Evolutionary conservation across 768 basidiomycete species (phyloP).

Genomic region (Serendipita sp.): DNA sequence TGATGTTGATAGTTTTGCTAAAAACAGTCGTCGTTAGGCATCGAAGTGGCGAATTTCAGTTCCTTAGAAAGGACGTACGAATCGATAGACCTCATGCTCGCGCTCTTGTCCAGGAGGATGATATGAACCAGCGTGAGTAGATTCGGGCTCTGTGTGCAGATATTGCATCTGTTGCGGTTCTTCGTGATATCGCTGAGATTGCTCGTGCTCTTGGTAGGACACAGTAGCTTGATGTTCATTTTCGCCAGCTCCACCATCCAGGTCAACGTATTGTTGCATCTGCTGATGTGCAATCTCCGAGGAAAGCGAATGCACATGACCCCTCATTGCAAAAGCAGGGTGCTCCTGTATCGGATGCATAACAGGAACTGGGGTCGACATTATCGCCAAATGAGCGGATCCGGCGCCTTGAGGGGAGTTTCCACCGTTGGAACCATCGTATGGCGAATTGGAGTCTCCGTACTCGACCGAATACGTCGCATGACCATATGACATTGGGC

Average conservation of each 20-base stretch:
- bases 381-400: not conserved
- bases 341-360: not conserved
- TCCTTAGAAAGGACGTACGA: not conserved
- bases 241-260: not conserved
- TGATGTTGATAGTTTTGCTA: not conserved
- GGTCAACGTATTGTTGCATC: slow-evolving; percentile 3
- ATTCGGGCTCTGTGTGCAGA: not conserved
- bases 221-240: not conserved
- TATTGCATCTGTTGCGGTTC: not conserved
- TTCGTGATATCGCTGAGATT: not conserved
- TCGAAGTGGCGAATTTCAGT: not conserved
- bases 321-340: not conserved
- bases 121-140: no score
- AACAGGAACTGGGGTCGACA: not conserved
- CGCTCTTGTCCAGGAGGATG: not conserved
- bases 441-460: not conserved
- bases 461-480: not conserved
- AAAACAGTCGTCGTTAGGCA: not conserved
- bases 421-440: not conserved
- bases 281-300: not conserved
- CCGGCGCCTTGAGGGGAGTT: not conserved
- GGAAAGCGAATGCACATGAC: not conserved
- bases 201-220: not conserved
- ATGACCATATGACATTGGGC: not conserved
- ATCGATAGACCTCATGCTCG: not conserved